Base-by-base conservation (phyloP, 352 stramenopile genomes). In the Elongisporangium prolatum region DNA sequence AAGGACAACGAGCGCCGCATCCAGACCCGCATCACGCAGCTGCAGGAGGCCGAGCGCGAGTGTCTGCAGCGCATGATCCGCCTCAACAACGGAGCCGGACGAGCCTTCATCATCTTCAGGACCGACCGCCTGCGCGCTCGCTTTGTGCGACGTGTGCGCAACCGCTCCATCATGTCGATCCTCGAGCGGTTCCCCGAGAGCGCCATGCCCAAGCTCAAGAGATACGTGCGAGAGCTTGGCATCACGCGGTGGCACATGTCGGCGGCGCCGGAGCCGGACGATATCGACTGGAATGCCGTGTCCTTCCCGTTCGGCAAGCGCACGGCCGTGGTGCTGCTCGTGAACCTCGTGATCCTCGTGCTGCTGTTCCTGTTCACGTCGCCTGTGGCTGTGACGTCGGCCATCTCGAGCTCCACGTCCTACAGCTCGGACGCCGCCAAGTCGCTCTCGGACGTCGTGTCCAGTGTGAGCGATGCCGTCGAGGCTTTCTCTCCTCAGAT, bases 201-300 rank as follows among this genome's bases (percentile, higher is more conserved):
- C 44, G 61, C 67, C 3, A 68, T 89, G 52, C 79, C 78, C 22
- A 67, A 67, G 10, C 65, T 91, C 6, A 79, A 91, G 64, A 77
- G 72, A 24, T 88, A 91, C 47, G 80, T 93, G n/a, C 80, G 83
- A 25, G 85, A 95, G 55, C 57, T 95, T 21, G 75, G 75, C 7
- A 70, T 95, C 48, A 93, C 83, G 53, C 71, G 78, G 2, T 95
- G 85, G 85, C 80, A 91, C 51, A 60, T 95, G 24, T 81, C 75
- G 49, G 71, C 81, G 9, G 83, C 85, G 28, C 85, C 85, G 0
- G 85, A 95, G 48, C 85, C 85, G 0, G 85, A 95, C 51, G 85
- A 95, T 52, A 77, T 95, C 49, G 85, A 95, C 69, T 95, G 85
- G 85, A 70, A 92, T 57, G 92, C 79, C 60, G 82, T 95, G 18